Evolutionary conservation across 208 protist genomes (phyloP).

Genomic region (Cochliopodium minus): DNA sequence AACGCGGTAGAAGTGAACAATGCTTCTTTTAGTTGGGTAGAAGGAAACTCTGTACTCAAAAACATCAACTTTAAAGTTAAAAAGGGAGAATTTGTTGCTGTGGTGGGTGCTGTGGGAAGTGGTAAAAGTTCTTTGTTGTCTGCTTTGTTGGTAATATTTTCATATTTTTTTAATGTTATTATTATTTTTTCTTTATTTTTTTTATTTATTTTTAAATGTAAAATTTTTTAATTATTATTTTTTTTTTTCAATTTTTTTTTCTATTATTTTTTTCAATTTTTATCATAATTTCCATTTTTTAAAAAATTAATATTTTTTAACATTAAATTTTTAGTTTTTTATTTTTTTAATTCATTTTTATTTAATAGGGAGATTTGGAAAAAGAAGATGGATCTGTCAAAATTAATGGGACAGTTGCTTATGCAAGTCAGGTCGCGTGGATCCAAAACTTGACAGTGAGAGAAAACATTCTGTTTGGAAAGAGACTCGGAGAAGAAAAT

Average conservation of each 20-base stretch:
- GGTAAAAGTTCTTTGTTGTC: constrained; percentile 9
- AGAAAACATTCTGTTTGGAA: constrained; percentile 72
- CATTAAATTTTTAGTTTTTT: constrained; percentile 14
- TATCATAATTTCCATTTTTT: not conserved
- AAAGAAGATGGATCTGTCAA: not conserved
- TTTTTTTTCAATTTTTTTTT: not conserved
- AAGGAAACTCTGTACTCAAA: not conserved
- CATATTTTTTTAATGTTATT: not conserved
- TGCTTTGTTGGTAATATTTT: constrained; percentile 14
- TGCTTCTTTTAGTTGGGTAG: not conserved
- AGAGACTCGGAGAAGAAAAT: constrained; percentile 19
- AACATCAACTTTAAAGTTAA: not conserved
- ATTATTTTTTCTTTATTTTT: not conserved
- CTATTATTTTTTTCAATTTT: not conserved
- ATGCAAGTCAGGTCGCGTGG: constrained; percentile 63
- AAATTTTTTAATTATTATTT: not conserved
- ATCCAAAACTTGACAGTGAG: constrained; percentile 62
- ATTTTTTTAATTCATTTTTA: too few relatives aligned
- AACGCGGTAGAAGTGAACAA: not conserved
- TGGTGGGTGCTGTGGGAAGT: constrained; percentile 54
- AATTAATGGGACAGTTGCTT: constrained; percentile 38
- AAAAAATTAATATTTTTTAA: not conserved
- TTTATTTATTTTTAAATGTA: not conserved
- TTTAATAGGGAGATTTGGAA: constrained; percentile 12
- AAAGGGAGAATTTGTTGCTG: constrained; percentile 25